Base-by-base conservation (phyloP, 345 rosid species). In the Luvunga scandens region DNA sequence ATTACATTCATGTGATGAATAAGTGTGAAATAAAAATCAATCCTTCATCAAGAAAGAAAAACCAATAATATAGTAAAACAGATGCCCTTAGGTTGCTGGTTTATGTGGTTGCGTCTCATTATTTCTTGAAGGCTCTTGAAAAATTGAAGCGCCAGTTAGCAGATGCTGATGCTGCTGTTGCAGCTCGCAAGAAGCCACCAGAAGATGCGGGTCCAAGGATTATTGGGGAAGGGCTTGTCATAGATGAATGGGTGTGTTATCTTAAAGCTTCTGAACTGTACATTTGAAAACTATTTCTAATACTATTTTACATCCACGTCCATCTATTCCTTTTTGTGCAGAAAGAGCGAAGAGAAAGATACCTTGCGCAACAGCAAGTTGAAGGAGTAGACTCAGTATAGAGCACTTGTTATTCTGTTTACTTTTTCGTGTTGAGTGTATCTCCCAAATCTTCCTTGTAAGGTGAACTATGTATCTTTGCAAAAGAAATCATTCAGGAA, bases 221-320 rank as follows among this genome's bases (percentile, higher is more conserved):
- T 81, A 88, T 94, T 1, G 99, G 98, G 33, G 99, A 97, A 89
- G 99, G 99, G 66, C 98, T 97, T n/a, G 99, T 97, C 34, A 93
- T 97, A 64, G 99, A 97, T 83, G 98, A 97, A 89, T 97, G 99
- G 99, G 99, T 94, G 53, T 82, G 94, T 88, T 70, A 71, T 24
- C 60, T 39, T 25, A 28, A 71, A 39, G 27, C n/a, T 22, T 72
- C 28, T 66, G 61, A 77, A 64, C 9, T 71, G 27, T 56, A 16
- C 27, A 9, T 8, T 55, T 8, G 2, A 48, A 66, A 66, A 33
- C 53, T 76, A 50, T 57, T 56, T 18, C 53, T 76, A 5, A 24
- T 25, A 16, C 9, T 67, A 2, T 67, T 5, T 28, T 31, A 77
- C 21, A 27, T 53, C 8, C 13, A 73, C 19, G 16, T 71, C 59